These are phyloP conservation scores for Cucumis hystrix DNA, from an alignment of 306 rosid species.

Conservation along the genomic window DNA sequence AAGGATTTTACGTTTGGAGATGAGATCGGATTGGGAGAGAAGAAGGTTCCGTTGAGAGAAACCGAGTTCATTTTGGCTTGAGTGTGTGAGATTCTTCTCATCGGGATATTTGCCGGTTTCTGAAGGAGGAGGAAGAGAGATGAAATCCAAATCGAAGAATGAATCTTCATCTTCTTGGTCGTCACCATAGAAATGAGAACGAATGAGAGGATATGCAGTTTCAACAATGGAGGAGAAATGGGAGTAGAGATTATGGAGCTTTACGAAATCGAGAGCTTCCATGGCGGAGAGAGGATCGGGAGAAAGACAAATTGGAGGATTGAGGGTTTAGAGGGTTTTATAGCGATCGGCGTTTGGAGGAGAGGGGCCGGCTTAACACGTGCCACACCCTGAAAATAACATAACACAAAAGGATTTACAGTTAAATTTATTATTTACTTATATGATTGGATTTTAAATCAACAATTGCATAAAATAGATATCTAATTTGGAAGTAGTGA, in stretches of 20 bases:
- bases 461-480: too few species aligned
- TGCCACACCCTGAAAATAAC: background rate
- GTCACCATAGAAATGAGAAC: slow-evolving; percentile 13
- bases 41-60: slow-evolving; percentile 14
- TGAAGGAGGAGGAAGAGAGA: slow-evolving; percentile 13
- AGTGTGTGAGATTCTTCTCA: background rate
- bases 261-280: slow-evolving; percentile 60
- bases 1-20: slow-evolving; percentile 65
- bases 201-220: background rate
- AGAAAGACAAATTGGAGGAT: background rate
- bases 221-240: slow-evolving; percentile 9
- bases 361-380: background rate
- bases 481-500: too few species aligned
- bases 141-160: slow-evolving; percentile 73
- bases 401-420: background rate
- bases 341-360: background rate
- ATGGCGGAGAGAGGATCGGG: slow-evolving; percentile 13
- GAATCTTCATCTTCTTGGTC: slow-evolving; percentile 58
- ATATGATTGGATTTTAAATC: too few species aligned
- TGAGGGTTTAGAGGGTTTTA: slow-evolving; percentile 11
- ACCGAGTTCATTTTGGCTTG: background rate
- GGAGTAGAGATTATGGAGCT: slow-evolving; percentile 48
- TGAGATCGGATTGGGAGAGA: slow-evolving; percentile 30
- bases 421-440: too few species aligned
- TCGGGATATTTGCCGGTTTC: slow-evolving; percentile 11